Evolutionary conservation across 2,329 filamentous ascomycete genomes (phyloP).

Genomic region (Verticillium alfalfae): DNA sequence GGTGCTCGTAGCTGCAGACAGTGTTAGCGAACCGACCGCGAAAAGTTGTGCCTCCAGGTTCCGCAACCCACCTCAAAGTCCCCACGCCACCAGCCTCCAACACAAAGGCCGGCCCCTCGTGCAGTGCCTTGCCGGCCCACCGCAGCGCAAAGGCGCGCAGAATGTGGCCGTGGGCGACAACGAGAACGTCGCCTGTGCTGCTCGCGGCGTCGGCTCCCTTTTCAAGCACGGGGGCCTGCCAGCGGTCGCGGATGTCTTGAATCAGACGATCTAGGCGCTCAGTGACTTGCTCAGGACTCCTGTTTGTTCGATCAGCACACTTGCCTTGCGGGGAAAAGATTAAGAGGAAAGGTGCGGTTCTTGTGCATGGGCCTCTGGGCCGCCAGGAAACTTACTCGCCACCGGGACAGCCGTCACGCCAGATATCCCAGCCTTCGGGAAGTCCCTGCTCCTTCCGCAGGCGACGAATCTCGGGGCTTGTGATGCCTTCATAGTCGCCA

Average conservation of each 20-base stretch:
- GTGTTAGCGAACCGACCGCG: background rate
- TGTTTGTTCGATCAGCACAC: constrained; percentile 18
- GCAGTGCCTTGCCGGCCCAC: constrained; percentile 70
- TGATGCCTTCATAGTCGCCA: constrained; percentile 79
- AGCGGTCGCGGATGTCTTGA: constrained; percentile 62
- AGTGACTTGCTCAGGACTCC: constrained; percentile 67
- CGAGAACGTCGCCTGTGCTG: constrained; percentile 32
- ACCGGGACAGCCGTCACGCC: constrained; percentile 79
- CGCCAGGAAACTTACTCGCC: constrained; percentile 62
- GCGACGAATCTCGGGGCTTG: constrained; percentile 61
- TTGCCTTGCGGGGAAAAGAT: background rate
- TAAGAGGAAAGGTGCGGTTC: too few species aligned
- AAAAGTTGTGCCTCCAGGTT: background rate
- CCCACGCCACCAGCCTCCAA: constrained; percentile 87
- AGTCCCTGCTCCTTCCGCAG: constrained; percentile 52
- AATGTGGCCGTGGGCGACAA: constrained; percentile 90
- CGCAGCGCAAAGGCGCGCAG: constrained; percentile 81
- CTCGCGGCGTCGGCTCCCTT: constrained; percentile 25
- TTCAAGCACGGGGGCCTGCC: constrained; percentile 58
- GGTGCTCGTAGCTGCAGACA: constrained; percentile 69
- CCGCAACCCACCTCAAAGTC: constrained; percentile 59
- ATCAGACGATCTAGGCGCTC: constrained; percentile 71
- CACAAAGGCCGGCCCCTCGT: constrained; percentile 71
- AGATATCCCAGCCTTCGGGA: constrained; percentile 70
- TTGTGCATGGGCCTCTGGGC: background rate